Percentiles rank a stretch among this genome's conserved stretches.
phyloP scores from a whole-genome alignment of 352 stramenopile species.

The Phytophthora podocarpi region DNA sequence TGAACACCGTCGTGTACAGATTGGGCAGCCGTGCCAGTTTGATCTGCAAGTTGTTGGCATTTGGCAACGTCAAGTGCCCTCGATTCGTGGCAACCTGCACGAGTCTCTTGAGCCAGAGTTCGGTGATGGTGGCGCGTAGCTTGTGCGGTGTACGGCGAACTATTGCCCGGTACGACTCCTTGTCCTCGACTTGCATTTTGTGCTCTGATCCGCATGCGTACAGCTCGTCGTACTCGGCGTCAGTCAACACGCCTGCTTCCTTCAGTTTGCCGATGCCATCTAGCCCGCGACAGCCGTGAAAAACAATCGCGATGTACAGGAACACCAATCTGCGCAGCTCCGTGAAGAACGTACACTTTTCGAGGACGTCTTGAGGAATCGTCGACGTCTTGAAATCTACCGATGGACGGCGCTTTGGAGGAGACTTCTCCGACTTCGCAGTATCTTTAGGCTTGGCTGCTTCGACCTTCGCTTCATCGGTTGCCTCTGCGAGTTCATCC shows the following conservation, averaged over 20 bases:
- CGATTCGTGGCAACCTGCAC: slow-evolving; percentile 69
- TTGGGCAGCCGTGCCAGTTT: slow-evolving; percentile 72
- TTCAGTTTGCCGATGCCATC: slow-evolving; percentile 75
- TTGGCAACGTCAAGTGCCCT: slow-evolving; percentile 58
- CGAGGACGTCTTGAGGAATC: slow-evolving; percentile 60
- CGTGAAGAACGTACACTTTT: slow-evolving; percentile 82
- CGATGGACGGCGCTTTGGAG: not conserved
- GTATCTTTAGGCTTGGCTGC: slow-evolving; percentile 1
- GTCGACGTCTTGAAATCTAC: slow-evolving; percentile 22
- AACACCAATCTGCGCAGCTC: slow-evolving; percentile 81
- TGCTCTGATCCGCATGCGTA: slow-evolving; percentile 72
- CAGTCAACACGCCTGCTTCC: slow-evolving; percentile 53
- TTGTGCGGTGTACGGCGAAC: slow-evolving; percentile 72
- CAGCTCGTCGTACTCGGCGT: slow-evolving; percentile 75
- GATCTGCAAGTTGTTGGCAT: slow-evolving; percentile 62
- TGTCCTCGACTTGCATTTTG: slow-evolving; percentile 38
- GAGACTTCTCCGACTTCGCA: not conserved
- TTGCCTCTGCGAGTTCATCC: slow-evolving; percentile 10
- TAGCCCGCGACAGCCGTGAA: slow-evolving; percentile 74
- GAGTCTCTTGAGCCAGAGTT: slow-evolving; percentile 81
- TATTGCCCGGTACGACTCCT: slow-evolving; percentile 58
- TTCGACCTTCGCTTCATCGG: not conserved
- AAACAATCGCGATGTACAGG: slow-evolving; percentile 84
- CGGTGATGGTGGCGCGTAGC: slow-evolving; percentile 73
- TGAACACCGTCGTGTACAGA: slow-evolving; percentile 84